Evolutionary conservation across 164 flowering plant species (phyloP).

Genomic region (Vitis rupestris): DNA sequence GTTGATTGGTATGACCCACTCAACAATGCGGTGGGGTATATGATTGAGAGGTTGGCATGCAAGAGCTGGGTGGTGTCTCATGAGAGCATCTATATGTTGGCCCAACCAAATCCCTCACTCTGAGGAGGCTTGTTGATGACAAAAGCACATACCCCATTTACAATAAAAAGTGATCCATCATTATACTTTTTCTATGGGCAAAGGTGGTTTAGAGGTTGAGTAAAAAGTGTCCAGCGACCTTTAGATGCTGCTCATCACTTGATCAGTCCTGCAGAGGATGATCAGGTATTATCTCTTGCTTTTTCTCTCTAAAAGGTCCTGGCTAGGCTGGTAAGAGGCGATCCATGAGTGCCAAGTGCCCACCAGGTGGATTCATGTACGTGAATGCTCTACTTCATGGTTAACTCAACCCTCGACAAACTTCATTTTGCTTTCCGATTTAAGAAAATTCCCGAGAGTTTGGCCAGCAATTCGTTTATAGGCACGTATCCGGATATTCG

Average conservation of each 20-base stretch:
- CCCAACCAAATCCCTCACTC: conserved; percentile 14
- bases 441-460: too few species aligned
- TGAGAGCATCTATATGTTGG: conserved; percentile 9
- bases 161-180: conserved; percentile 7
- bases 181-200: conserved; percentile 11
- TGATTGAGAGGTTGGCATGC: conserved; percentile 1
- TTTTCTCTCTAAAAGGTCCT: too few species aligned
- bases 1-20: conserved; percentile 8
- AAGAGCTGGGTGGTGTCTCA: conserved; percentile 18
- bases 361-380: too few species aligned
- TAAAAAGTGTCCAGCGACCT: neutral
- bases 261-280: neutral
- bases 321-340: too few species aligned
- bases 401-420: too few species aligned
- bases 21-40: neutral
- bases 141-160: conserved; percentile 19
- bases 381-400: too few species aligned
- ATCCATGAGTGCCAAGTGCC: too few species aligned
- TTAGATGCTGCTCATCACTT: neutral
- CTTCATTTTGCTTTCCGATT: too few species aligned
- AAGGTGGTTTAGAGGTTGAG: conserved; percentile 3
- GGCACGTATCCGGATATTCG: too few species aligned
- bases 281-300: too few species aligned
- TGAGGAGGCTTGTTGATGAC: conserved; percentile 23
- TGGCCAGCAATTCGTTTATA: too few species aligned